Conservation (phyloP, 306 rosid species). For the Bauhinia variegata region DNA sequence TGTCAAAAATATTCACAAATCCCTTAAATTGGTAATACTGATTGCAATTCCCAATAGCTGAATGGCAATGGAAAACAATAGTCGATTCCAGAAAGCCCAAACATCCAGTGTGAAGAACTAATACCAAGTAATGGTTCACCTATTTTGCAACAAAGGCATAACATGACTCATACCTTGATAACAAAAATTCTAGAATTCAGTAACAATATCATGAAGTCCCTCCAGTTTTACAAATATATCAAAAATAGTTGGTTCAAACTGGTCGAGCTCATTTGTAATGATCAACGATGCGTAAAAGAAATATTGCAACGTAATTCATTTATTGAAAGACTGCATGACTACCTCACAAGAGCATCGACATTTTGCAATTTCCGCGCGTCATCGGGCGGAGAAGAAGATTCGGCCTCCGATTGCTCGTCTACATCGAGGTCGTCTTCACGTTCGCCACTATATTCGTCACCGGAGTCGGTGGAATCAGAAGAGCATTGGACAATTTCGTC, state of each 20-base stretch:
- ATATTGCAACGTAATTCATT: background rate
- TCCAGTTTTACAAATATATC: background rate
- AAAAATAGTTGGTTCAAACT: background rate
- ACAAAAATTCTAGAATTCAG: background rate
- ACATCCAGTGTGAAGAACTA: background rate
- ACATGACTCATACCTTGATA: background rate
- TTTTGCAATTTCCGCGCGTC: slow-evolving; percentile 72
- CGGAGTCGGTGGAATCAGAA: slow-evolving; percentile 54
- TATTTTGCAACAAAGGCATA: too few relatives aligned
- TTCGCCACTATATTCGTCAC: slow-evolving; percentile 46
- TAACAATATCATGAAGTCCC: background rate
- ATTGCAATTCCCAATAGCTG: background rate
- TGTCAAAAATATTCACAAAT: background rate
- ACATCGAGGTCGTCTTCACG: slow-evolving; percentile 36
- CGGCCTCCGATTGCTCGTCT: background rate
- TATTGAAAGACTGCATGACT: background rate
- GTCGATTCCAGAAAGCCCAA: background rate
- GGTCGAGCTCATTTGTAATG: background rate
- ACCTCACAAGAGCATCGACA: slow-evolving; percentile 86
- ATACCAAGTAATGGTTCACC: background rate
- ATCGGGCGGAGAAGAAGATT: slow-evolving; percentile 33
- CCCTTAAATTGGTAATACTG: background rate
- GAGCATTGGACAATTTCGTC: slow-evolving; percentile 49
- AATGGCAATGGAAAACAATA: background rate
- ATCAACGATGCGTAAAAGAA: background rate